These are phyloP conservation scores for Fusarium acutatum DNA, from an alignment of 2,329 filamentous ascomycete genomes.

Conservation along the genomic window DNA sequence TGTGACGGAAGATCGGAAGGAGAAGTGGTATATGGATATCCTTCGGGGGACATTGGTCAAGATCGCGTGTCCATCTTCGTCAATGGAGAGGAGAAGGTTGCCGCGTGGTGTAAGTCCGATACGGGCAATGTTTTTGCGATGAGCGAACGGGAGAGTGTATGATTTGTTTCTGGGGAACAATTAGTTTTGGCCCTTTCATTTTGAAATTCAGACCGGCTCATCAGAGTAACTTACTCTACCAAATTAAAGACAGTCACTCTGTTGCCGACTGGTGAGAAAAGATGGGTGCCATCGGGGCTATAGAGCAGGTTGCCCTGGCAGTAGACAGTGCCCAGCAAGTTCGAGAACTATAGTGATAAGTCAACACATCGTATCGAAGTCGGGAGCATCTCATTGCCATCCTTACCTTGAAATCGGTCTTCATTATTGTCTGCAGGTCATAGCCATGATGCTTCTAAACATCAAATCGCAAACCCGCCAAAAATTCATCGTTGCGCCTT, in stretches of 20 bases:
- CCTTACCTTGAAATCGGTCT: slow-evolving; percentile 96
- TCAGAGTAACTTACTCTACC: slow-evolving; percentile 73
- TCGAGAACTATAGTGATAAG: slow-evolving; percentile 78
- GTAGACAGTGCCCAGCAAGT: slow-evolving; percentile 97
- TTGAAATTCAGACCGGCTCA: not conserved
- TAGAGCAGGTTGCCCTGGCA: slow-evolving; percentile 97
- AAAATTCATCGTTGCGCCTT: slow-evolving; percentile 46
- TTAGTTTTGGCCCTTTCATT: slow-evolving; percentile 40
- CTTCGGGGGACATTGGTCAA: slow-evolving; percentile 89
- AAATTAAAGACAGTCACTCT: slow-evolving; percentile 95
- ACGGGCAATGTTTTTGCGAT: slow-evolving; percentile 90
- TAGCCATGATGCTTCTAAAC: slow-evolving; percentile 47
- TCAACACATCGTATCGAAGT: not conserved
- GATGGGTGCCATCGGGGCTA: slow-evolving; percentile 92
- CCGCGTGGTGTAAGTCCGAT: slow-evolving; percentile 89
- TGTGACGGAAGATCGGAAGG: slow-evolving; percentile 85
- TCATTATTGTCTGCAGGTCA: slow-evolving; percentile 75
- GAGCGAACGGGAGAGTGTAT: slow-evolving; percentile 85
- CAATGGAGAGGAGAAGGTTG: slow-evolving; percentile 90
- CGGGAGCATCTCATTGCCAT: not conserved
- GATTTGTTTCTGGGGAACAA: slow-evolving; percentile 76
- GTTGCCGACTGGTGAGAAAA: slow-evolving; percentile 97
- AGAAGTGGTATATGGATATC: slow-evolving; percentile 91
- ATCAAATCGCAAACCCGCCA: slow-evolving; percentile 40
- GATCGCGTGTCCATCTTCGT: slow-evolving; percentile 93